Conservation (phyloP, 2,329 filamentous ascomycete genomes). For the Alternaria incomplexa region DNA sequence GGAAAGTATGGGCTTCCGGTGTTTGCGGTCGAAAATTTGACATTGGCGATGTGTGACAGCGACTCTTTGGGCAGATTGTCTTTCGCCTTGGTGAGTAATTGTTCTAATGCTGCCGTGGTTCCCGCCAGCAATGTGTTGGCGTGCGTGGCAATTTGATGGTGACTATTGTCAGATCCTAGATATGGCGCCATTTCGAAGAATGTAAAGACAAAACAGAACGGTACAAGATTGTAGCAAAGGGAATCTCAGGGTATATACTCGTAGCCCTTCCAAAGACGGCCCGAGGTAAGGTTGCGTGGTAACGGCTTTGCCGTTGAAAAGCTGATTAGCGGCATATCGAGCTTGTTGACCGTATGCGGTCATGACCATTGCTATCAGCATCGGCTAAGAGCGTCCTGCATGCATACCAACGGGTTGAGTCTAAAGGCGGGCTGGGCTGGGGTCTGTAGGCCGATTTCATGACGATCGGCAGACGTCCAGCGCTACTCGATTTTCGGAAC, state of each 20-base stretch:
- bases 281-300: conserved; percentile 4
- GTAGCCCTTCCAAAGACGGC: conserved; percentile 5
- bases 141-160: conserved; percentile 15
- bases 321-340: conserved; percentile 27
- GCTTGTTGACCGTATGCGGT: conserved; percentile 4
- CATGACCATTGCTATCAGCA: conserved; percentile 21
- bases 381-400: conserved; percentile 20
- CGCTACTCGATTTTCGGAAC: conserved; percentile 10
- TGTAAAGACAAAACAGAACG: not conserved
- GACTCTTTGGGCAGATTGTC: conserved; percentile 45
- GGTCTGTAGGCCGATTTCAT: conserved; percentile 2
- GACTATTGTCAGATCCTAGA: conserved; percentile 24
- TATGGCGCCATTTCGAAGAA: conserved; percentile 34
- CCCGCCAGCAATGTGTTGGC: conserved; percentile 42
- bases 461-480: conserved; percentile 12
- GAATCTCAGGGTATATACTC: conserved; percentile 1
- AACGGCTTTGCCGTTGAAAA: conserved; percentile 17
- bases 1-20: conserved; percentile 50
- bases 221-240: conserved; percentile 3
- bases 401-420: conserved; percentile 16
- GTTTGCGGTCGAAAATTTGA: conserved; percentile 46
- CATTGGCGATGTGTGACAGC: conserved; percentile 34
- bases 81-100: conserved; percentile 40
- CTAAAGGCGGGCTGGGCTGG: conserved; percentile 4
- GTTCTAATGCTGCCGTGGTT: conserved; percentile 40